A percentile compares a stretch with the other conserved stretches of the same genome.
phyloP scores from a whole-genome alignment of 805 yeast genomes.

The Pichia insulana region DNA sequence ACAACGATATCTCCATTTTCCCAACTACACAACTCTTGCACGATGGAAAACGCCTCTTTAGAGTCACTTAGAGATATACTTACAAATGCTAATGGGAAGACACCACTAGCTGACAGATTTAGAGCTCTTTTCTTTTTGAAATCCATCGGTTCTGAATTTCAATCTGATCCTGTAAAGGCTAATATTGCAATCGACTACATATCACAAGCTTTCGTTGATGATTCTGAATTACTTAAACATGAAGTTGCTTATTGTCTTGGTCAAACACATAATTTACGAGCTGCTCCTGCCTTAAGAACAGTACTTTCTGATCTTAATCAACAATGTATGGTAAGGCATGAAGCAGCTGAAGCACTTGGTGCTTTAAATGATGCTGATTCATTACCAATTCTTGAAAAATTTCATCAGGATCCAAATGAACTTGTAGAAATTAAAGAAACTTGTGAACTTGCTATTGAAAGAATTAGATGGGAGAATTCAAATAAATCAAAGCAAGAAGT shows the following conservation, averaged over 20 bases:
- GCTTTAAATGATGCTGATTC: slow-evolving; percentile 82
- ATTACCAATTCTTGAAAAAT: slow-evolving; percentile 54
- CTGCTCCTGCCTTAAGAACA: slow-evolving; percentile 66
- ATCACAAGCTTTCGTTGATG: slow-evolving; percentile 72
- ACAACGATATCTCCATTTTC: too few relatives aligned
- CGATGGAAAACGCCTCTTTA: slow-evolving; percentile 29
- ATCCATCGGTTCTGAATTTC: slow-evolving; percentile 70
- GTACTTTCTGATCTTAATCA: slow-evolving; percentile 62
- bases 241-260: slow-evolving; percentile 97
- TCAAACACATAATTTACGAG: slow-evolving; percentile 77
- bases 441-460: slow-evolving; percentile 91
- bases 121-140: slow-evolving; percentile 91
- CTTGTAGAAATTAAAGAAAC: slow-evolving; percentile 88
- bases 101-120: slow-evolving; percentile 77
- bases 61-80: slow-evolving; percentile 69
- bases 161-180: slow-evolving; percentile 44
- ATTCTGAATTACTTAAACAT: slow-evolving; percentile 86
- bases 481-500: slow-evolving; percentile 56
- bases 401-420: slow-evolving; percentile 58
- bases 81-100: slow-evolving; percentile 55
- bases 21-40: neutral
- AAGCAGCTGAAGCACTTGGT: slow-evolving; percentile 98
- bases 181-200: slow-evolving; percentile 69
- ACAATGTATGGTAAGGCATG: slow-evolving; percentile 96
- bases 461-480: slow-evolving; percentile 88